phyloP scores from a whole-genome alignment of 192 early-diverging fungal genomes.

The Borealophlyctis nickersoniae region DNA sequence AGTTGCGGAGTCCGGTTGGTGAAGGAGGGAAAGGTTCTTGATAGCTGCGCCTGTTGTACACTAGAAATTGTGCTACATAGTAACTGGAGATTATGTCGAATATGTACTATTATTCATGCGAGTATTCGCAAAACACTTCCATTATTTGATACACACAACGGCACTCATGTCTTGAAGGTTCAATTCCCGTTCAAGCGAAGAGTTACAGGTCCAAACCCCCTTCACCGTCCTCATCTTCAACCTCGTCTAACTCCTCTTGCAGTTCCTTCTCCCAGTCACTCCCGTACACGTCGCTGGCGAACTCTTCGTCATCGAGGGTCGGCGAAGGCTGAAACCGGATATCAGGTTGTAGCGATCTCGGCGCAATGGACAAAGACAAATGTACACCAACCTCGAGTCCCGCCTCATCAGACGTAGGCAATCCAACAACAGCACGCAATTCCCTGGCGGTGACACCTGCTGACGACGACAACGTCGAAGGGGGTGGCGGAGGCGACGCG shows the following conservation, averaged over 20 bases:
- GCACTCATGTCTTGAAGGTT: no score
- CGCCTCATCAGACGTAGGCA: not conserved
- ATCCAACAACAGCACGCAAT: not conserved
- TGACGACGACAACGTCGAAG: no score
- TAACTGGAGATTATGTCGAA: no score
- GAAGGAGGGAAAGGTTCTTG: no score
- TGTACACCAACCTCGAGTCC: not conserved
- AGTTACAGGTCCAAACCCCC: no score
- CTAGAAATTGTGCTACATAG: no score
- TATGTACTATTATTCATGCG: no score
- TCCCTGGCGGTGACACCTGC: not conserved
- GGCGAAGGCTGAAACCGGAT: not conserved
- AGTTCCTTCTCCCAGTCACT: conserved; percentile 29
- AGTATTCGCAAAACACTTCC: no score
- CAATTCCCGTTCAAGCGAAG: no score
- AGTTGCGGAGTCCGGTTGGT: no score
- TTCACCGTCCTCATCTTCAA: not conserved
- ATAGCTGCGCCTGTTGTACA: no score
- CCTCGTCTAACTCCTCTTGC: conserved; percentile 25
- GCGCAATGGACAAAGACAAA: not conserved
- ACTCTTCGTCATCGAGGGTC: not conserved
- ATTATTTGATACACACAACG: no score
- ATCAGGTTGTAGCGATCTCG: not conserved
- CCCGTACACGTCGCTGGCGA: not conserved
- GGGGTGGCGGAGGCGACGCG: not conserved